Percentiles rank a stretch among this genome's conserved stretches.
Evolutionary conservation across 1,284 basidiomycete species (phyloP).

Genomic region (Sphagnurus paluster): DNA sequence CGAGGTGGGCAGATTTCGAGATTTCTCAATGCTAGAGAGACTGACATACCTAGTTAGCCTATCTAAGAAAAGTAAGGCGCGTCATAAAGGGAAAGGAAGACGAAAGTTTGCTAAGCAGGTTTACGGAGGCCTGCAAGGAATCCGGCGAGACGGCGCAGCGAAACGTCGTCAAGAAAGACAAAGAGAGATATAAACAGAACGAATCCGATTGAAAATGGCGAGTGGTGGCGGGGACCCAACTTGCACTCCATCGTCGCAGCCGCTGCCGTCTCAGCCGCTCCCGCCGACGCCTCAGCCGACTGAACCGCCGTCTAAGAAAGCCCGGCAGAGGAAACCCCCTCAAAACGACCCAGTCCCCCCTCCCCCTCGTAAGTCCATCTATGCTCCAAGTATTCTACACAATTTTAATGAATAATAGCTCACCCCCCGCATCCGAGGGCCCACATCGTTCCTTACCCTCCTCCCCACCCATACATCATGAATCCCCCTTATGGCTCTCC

Average conservation of each 20-base stretch:
- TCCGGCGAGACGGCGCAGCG: conserved; percentile 26
- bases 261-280: conserved; percentile 47
- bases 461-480: conserved; percentile 47
- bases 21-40: no score
- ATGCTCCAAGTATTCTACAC: background rate
- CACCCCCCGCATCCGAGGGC: conserved; percentile 25
- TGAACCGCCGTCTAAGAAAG: conserved; percentile 42
- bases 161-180: conserved; percentile 30
- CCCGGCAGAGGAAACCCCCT: conserved; percentile 47
- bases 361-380: conserved; percentile 16
- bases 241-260: conserved; percentile 34
- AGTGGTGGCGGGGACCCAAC: conserved; percentile 37
- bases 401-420: conserved; percentile 10
- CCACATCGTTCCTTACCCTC: conserved; percentile 32
- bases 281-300: conserved; percentile 37
- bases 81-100: conserved; percentile 13
- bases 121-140: conserved; percentile 3
- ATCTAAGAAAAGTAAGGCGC: conserved; percentile 2
- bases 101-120: background rate
- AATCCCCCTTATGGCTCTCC: conserved; percentile 62
- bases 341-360: conserved; percentile 18
- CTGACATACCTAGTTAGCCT: no score
- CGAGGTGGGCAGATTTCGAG: conserved; percentile 15
- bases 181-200: conserved; percentile 40
- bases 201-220: conserved; percentile 34